These are phyloP conservation scores for Penicillium digitatum DNA, from an alignment of 2,329 filamentous ascomycete species.

Conservation along the genomic window DNA sequence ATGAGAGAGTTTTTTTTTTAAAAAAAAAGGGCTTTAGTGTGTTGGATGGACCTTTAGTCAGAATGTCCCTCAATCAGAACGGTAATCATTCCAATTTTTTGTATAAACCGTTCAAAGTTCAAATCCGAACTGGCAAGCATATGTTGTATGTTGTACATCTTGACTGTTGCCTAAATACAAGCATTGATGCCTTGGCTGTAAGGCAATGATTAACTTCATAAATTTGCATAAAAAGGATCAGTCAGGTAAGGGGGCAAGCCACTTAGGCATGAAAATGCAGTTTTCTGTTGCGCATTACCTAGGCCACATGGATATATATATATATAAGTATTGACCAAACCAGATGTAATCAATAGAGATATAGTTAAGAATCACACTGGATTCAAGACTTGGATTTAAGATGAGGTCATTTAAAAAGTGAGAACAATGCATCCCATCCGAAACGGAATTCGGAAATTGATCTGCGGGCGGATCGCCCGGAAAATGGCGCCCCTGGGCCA, in stretches of 20 bases:
- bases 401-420: background rate
- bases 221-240: background rate
- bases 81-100: background rate
- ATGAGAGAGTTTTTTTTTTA: background rate
- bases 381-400: too few species aligned
- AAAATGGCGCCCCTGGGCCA: constrained; percentile 21
- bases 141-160: too few species aligned
- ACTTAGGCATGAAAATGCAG: background rate
- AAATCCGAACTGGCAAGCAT: too few species aligned
- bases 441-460: constrained; percentile 12
- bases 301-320: background rate
- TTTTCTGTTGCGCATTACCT: background rate
- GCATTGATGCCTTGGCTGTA: background rate
- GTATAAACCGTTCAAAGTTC: background rate
- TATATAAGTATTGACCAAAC: background rate
- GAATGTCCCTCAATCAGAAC: too few species aligned
- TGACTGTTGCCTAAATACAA: background rate
- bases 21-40: background rate
- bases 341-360: background rate
- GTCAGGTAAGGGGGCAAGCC: constrained; percentile 2
- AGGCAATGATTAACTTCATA: background rate
- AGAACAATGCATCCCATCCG: background rate
- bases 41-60: background rate
- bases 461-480: constrained; percentile 24
- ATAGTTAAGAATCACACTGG: background rate